Evolutionary conservation across 2,329 filamentous ascomycete genomes (phyloP), one percentile per base, ranked within the genome.

Genomic region (Aspergillus candidus): DNA sequence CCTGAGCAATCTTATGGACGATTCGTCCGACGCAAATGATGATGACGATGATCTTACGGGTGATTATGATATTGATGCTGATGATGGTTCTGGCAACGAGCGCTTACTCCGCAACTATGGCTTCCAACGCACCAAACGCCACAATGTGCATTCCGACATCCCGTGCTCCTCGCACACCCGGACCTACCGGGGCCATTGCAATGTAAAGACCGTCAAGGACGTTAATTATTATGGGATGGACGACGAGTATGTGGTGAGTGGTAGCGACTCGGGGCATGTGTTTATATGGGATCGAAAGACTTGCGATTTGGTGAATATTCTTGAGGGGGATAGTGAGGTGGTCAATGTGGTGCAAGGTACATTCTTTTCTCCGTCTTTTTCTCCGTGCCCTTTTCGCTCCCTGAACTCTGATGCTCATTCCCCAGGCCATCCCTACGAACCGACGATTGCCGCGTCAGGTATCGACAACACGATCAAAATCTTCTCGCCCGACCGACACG

Each of bases 401-500:
- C 29, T 27, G 8, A 34, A 17, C 44, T 13, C 27, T 61, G 46
- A 63, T 38, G 38, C 32, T 27, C 4, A 29, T 34, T 12, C 14
- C 40, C 32, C 52, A 76, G 77, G 77, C 2, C 82, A 85, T 58
- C 82, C 82, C 2, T 83, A 82, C 53, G 82, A 85, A 58, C 79
- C 81, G 2, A 78, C 79, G 48, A 70, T 85, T 44, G 82, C 82
- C 2, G 79, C 79, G 27, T 81, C 78, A 3, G 82, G 82, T 14
- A 85, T 85, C 46, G 82, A 84, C 51, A 75, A 79, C 53, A 84
- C 80, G 0, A 77, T 85, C 65, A 84, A 85, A 56, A 79, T 85
- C 41, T 85, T 84, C 63, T 81, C 77, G 1, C 71, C 79, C 0
- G 81, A 84, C 53, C 71, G 68, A 35, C 70, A 72, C 30, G 75